Evolutionary conservation across 768 basidiomycete species (phyloP).

Genomic region (Brasilioporus rufonigricans): DNA sequence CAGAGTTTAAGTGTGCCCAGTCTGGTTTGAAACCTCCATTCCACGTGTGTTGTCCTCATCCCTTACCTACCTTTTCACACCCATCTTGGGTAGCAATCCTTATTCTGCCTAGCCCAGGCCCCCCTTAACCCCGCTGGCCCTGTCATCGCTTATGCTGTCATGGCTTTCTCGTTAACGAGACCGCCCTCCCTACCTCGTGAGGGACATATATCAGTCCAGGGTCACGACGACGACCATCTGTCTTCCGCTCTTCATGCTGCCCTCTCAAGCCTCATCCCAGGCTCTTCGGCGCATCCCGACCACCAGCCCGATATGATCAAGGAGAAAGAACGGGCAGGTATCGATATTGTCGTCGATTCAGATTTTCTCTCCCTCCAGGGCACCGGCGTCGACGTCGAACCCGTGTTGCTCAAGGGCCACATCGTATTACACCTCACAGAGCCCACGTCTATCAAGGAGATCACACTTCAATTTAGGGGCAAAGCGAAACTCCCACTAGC

Average conservation of each 20-base stretch:
- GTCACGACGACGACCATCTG: slow-evolving; percentile 34
- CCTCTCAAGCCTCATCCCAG: slow-evolving; percentile 28
- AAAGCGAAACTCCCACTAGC: slow-evolving; percentile 70
- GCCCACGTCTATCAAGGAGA: slow-evolving; percentile 79
- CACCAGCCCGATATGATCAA: slow-evolving; percentile 40
- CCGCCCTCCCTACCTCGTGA: slow-evolving; percentile 32
- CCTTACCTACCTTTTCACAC: not conserved
- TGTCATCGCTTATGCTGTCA: slow-evolving; percentile 19
- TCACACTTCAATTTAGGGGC: slow-evolving; percentile 80
- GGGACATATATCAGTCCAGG: slow-evolving; percentile 20
- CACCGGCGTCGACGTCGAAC: slow-evolving; percentile 79
- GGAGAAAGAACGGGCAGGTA: slow-evolving; percentile 47
- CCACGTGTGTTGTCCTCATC: not conserved
- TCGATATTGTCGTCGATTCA: slow-evolving; percentile 77
- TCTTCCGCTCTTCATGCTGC: slow-evolving; percentile 40
- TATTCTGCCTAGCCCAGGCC: slow-evolving; percentile 4
- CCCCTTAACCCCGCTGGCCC: slow-evolving; percentile 5
- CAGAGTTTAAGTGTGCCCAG: not conserved
- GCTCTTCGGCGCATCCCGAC: slow-evolving; percentile 20
- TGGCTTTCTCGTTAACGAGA: slow-evolving; percentile 36
- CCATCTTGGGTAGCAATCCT: slow-evolving; percentile 1
- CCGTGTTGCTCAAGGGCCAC: slow-evolving; percentile 76
- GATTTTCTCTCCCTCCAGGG: slow-evolving; percentile 74
- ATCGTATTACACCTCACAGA: slow-evolving; percentile 79
- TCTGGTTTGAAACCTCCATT: slow-evolving; percentile 10